A percentile compares a stretch with the other conserved stretches of the same genome.
These are phyloP conservation scores for Mesotaenium endlicherianum DNA, from an alignment of 139 green algal genomes.

Conservation along the genomic window DNA sequence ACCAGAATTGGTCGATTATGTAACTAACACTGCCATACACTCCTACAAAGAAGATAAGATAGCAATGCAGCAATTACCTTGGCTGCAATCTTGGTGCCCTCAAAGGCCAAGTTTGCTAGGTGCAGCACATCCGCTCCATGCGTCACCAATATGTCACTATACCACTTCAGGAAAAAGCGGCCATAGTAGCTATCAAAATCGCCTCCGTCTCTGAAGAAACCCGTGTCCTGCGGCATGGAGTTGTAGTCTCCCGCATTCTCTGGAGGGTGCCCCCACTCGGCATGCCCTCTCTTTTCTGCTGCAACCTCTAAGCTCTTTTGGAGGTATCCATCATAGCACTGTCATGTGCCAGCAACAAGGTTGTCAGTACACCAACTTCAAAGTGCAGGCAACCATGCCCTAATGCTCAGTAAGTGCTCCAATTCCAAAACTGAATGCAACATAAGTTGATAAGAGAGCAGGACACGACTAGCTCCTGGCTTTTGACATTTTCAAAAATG, in stretches of 20 bases:
- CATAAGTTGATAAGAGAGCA: no score
- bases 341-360: no score
- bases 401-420: no score
- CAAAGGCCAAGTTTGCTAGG: conserved; percentile 37
- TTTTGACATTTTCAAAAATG: no score
- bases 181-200: conserved; percentile 86
- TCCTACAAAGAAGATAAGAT: no score
- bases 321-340: conserved; percentile 95
- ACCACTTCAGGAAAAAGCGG: conserved; percentile 94
- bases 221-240: conserved; percentile 76
- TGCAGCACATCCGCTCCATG: conserved; percentile 82
- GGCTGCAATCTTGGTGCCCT: conserved; percentile 27
- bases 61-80: no score
- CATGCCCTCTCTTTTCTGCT: conserved; percentile 67
- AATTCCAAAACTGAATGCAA: no score
- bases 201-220: conserved; percentile 85
- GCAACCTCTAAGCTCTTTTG: conserved; percentile 65
- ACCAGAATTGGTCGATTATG: no score
- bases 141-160: conserved; percentile 73
- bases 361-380: no score
- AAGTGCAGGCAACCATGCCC: no score
- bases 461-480: no score
- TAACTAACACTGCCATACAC: no score
- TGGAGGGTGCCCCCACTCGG: conserved; percentile 75
- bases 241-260: conserved; percentile 77